Evolutionary conservation across 2,329 filamentous ascomycete species (phyloP), one percentile per base, ranked within the genome.

Genomic region (Stagonosporopsis rhizophila): DNA sequence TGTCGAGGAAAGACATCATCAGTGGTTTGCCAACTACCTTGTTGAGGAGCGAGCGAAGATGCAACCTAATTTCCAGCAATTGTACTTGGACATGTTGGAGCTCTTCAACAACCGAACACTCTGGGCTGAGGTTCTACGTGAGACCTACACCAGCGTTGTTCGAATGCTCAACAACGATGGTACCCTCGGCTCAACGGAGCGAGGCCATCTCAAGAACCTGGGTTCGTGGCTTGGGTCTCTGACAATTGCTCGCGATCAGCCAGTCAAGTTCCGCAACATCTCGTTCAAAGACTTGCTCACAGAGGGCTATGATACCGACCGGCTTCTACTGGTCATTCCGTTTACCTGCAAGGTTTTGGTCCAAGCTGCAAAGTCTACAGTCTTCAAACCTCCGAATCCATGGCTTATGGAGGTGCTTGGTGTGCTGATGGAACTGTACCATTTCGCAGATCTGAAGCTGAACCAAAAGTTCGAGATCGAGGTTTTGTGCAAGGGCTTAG

Each of bases 401-500:
- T 99, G 95, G 95, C 77, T 97, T 40, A 96, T 97, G 90, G 95
- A 99, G 68, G 95, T 99, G 50, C 87, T 99, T 52, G 86, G 91
- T 61, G 82, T 98, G 7, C 83, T 99, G 32, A 91, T 96, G 67
- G 96, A 99, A 71, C 83, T 99, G 4, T 99, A 99, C 70, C 89
- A 96, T 70, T 90, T 90, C 68, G 92, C 91, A 14, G 94, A 97
- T 67, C 81, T 99, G 52, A 98, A 98, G 75, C 85, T 99, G 34
- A 98, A 98, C 66, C 87, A 96, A 47, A 99, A 98, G 69, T 99
- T 99, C 67, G 95, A 99, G 76, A 98, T 99, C 55, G 95, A 99
- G 76, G 93, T 99, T 23, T 83, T 99, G 22, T 99, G 93, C 81
- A 96, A 96, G 73, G 93, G 93, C 12, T 81, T 99, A 15, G 89